phyloP scores from a whole-genome alignment of 306 rosid species.

The Cicer arietinum region DNA sequence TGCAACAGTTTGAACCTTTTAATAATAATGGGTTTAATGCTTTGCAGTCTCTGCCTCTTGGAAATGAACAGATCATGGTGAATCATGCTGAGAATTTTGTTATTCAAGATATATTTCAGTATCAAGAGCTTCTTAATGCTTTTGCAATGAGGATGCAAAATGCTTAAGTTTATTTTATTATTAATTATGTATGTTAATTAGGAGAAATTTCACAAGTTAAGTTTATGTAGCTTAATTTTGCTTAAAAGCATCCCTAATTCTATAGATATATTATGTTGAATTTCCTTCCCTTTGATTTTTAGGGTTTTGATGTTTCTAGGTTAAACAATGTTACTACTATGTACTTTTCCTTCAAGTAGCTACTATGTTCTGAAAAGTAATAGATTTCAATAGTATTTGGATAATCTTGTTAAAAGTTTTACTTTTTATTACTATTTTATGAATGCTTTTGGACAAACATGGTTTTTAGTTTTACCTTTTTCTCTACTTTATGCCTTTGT shows the following conservation, averaged over 20 bases:
- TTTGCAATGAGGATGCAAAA: slow-evolving; percentile 63
- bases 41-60: slow-evolving; percentile 35
- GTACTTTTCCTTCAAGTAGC: slow-evolving; percentile 13
- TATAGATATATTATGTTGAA: slow-evolving; percentile 3
- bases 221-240: neutral
- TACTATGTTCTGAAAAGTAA: slow-evolving; percentile 17
- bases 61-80: slow-evolving; percentile 45
- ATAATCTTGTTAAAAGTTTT: neutral
- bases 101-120: slow-evolving; percentile 58
- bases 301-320: slow-evolving; percentile 41
- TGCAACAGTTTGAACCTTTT: slow-evolving; percentile 43
- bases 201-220: neutral
- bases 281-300: neutral
- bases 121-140: slow-evolving; percentile 57
- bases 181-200: neutral
- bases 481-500: neutral
- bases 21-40: slow-evolving; percentile 29
- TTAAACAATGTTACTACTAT: slow-evolving; percentile 19
- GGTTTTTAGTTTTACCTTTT: neutral
- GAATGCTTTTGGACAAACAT: slow-evolving; percentile 34
- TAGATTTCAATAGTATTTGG: slow-evolving; percentile 15
- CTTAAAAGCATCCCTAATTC: neutral
- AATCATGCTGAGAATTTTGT: slow-evolving; percentile 41
- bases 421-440: slow-evolving; percentile 17
- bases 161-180: slow-evolving; percentile 43